These are phyloP conservation scores for Jimgerdemannia flammicorona DNA, from an alignment of 192 early-diverging fungal species.

Conservation along the genomic window DNA sequence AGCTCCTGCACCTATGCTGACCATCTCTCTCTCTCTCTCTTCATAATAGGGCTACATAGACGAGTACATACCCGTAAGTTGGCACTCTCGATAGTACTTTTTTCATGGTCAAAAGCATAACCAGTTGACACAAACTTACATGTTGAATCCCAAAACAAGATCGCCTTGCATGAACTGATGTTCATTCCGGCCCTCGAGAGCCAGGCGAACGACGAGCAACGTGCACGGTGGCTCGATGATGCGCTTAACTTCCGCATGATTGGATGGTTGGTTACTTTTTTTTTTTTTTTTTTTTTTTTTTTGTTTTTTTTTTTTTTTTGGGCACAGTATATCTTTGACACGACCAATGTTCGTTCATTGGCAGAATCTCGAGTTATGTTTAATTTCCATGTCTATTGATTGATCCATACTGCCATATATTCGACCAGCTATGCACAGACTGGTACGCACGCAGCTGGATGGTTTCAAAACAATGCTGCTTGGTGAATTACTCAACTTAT, in stretches of 20 bases:
- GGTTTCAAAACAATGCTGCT: background rate
- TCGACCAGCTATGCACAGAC: conserved; percentile 23
- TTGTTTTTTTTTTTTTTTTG: too few relatives aligned
- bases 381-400: too few relatives aligned
- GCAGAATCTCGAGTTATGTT: too few relatives aligned
- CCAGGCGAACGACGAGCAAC: conserved; percentile 46
- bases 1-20: background rate
- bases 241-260: conserved; percentile 46
- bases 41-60: conserved; percentile 29
- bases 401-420: too few relatives aligned
- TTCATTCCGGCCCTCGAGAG: conserved; percentile 46
- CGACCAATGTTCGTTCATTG: too few relatives aligned
- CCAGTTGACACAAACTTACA: too few relatives aligned
- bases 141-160: too few relatives aligned
- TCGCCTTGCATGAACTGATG: conserved; percentile 36
- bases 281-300: too few relatives aligned
- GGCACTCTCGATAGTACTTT: background rate
- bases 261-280: conserved; percentile 17
- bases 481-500: background rate
- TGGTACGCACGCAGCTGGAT: background rate
- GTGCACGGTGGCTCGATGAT: conserved; percentile 40
- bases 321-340: too few relatives aligned
- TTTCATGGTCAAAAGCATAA: conserved; percentile 3
- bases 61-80: conserved; percentile 40
- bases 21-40: background rate